These are phyloP conservation scores for Pseudoperonospora humuli DNA, from an alignment of 352 stramenopile genomes.

Conservation along the genomic window DNA sequence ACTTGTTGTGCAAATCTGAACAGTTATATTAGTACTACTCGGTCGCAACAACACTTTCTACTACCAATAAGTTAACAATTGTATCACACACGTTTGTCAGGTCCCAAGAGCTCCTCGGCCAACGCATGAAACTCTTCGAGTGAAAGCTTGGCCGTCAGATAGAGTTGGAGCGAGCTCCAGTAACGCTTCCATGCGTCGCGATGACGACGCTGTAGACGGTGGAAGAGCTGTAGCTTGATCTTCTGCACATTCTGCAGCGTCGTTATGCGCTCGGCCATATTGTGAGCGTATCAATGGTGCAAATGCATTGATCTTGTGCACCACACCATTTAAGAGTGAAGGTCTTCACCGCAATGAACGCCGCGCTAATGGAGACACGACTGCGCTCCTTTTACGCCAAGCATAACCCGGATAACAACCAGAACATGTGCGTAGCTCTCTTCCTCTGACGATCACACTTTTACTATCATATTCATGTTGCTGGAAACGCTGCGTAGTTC, in stretches of 20 bases:
- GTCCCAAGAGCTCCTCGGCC: conserved; percentile 34
- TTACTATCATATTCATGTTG: background rate
- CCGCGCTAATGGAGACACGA: conserved; percentile 32
- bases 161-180: conserved; percentile 53
- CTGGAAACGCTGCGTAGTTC: background rate
- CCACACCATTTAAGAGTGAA: conserved; percentile 10
- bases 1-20: conserved; percentile 47
- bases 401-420: conserved; percentile 65
- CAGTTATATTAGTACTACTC: background rate
- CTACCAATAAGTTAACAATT: background rate
- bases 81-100: conserved; percentile 32
- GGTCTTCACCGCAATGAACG: conserved; percentile 11
- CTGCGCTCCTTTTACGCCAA: conserved; percentile 66
- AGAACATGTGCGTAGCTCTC: conserved; percentile 59
- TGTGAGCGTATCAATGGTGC: background rate
- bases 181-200: conserved; percentile 47
- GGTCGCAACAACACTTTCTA: background rate
- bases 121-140: conserved; percentile 50
- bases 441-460: background rate
- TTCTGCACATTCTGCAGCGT: conserved; percentile 25
- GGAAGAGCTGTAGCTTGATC: conserved; percentile 62
- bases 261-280: background rate
- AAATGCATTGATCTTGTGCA: background rate
- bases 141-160: conserved; percentile 40
- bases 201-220: conserved; percentile 41